A percentile compares a stretch with the other conserved stretches of the same genome.
These are phyloP conservation scores for Truncatella angustata DNA, from an alignment of 2,329 filamentous ascomycete species.

Conservation along the genomic window DNA sequence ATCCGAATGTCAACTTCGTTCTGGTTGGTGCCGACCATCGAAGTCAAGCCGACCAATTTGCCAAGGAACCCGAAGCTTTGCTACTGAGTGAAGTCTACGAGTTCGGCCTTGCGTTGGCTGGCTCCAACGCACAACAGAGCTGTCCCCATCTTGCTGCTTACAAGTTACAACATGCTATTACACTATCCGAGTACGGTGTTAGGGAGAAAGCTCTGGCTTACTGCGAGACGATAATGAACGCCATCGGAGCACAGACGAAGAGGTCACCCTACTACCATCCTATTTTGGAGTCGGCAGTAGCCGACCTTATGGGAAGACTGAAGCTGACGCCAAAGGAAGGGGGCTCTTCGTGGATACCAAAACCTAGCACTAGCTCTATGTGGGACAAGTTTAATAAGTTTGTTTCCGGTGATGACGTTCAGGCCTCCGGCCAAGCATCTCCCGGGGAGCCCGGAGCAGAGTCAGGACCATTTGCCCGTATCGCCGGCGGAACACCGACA, in stretches of 20 bases:
- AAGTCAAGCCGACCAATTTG: constrained; percentile 67
- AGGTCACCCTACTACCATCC: constrained; percentile 84
- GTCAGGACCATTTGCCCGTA: constrained; percentile 76
- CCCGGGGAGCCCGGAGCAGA: constrained; percentile 57
- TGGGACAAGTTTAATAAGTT: constrained; percentile 96
- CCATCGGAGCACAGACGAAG: constrained; percentile 78
- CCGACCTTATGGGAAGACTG: constrained; percentile 80
- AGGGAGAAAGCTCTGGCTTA: constrained; percentile 85
- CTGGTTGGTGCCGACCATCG: constrained; percentile 83
- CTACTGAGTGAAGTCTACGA: constrained; percentile 96
- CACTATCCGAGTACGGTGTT: constrained; percentile 79
- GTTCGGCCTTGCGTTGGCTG: constrained; percentile 75
- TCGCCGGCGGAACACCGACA: constrained; percentile 72
- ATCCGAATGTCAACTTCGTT: constrained; percentile 74
- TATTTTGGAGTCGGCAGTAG: constrained; percentile 70
- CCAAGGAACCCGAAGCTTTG: constrained; percentile 80
- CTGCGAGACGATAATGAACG: constrained; percentile 76
- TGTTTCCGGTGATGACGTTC: constrained; percentile 84
- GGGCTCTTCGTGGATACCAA: constrained; percentile 85
- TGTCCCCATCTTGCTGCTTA: constrained; percentile 85
- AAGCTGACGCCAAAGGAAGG: constrained; percentile 82
- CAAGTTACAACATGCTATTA: constrained; percentile 85
- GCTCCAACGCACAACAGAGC: constrained; percentile 50
- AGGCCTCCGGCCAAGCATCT: constrained; percentile 57
- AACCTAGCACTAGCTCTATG: constrained; percentile 85